Conservation (phyloP, 805 yeast genomes). For the Ogataea zsoltii region DNA sequence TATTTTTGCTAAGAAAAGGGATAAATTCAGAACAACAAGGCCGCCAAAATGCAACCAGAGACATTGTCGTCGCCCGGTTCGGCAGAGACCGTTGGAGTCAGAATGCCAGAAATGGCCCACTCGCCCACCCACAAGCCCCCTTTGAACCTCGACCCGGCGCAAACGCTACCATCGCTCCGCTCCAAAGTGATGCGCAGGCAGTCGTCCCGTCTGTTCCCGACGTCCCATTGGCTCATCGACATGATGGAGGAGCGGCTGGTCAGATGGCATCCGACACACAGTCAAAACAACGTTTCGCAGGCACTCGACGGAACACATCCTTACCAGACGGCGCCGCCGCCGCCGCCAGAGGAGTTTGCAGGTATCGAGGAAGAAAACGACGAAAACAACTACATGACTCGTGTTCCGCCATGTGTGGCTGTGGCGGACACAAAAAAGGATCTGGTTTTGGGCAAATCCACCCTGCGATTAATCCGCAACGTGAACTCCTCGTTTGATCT, state of each 20-base stretch:
- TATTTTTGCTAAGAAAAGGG: conserved; percentile 2
- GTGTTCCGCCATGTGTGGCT: conserved; percentile 2
- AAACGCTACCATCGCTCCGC: conserved; percentile 24
- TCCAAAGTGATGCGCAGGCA: conserved; percentile 31
- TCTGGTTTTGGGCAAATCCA: conserved; percentile 16
- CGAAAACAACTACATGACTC: conserved; percentile 6
- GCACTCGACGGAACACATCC: conserved; percentile 37
- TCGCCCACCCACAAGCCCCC: conserved; percentile 28
- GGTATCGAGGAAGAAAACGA: not conserved
- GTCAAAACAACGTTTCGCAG: conserved; percentile 29
- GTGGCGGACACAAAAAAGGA: conserved; percentile 1
- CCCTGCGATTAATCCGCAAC: conserved; percentile 18
- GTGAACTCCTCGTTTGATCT: conserved; percentile 19
- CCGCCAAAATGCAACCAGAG: too few relatives aligned
- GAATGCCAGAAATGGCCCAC: not conserved
- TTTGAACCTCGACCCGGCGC: conserved; percentile 12
- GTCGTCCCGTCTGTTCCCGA: conserved; percentile 31
- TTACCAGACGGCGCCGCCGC: conserved; percentile 19
- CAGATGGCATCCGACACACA: conserved; percentile 37
- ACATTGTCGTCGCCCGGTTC: not conserved
- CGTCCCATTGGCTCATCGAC: conserved; percentile 25
- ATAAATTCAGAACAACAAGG: not conserved
- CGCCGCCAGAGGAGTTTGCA: not conserved
- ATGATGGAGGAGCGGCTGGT: conserved; percentile 39
- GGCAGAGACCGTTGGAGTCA: conserved; percentile 1